Conservation (phyloP, 1,284 basidiomycete genomes). For the Naganishia sp. region DNA sequence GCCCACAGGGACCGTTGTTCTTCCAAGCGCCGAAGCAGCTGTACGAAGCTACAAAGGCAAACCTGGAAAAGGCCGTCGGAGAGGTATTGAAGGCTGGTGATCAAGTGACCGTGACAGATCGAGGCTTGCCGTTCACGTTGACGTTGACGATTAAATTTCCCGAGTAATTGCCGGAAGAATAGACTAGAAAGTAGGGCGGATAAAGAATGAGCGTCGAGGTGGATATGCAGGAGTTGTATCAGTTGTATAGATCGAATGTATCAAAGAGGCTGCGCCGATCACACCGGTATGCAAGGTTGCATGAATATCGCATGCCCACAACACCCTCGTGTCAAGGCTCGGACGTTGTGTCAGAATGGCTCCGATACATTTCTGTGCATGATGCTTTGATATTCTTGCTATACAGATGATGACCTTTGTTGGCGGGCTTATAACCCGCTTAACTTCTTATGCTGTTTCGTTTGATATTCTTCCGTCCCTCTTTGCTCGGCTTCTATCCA, state of each 20-base stretch:
- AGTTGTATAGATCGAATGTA: neutral
- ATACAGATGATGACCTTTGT: neutral
- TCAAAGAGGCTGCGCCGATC: no score
- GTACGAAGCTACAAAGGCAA: constrained; percentile 80
- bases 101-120: constrained; percentile 83
- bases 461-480: neutral
- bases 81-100: constrained; percentile 76
- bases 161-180: neutral
- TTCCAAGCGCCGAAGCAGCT: constrained; percentile 89
- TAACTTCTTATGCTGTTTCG: neutral
- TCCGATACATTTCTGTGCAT: neutral
- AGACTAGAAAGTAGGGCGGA: no score
- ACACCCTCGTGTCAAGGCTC: neutral
- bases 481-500: no score
- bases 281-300: no score
- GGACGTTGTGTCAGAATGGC: no score
- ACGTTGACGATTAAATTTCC: constrained; percentile 62
- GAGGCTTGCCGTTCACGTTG: constrained; percentile 81
- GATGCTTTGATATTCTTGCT: neutral
- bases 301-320: no score
- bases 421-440: neutral
- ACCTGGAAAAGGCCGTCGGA: constrained; percentile 78
- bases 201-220: neutral
- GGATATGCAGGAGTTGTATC: neutral
- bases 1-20: constrained; percentile 70